Evolutionary conservation across 2,329 filamentous ascomycete genomes (phyloP).

Genomic region (Colletotrichum tofieldiae): DNA sequence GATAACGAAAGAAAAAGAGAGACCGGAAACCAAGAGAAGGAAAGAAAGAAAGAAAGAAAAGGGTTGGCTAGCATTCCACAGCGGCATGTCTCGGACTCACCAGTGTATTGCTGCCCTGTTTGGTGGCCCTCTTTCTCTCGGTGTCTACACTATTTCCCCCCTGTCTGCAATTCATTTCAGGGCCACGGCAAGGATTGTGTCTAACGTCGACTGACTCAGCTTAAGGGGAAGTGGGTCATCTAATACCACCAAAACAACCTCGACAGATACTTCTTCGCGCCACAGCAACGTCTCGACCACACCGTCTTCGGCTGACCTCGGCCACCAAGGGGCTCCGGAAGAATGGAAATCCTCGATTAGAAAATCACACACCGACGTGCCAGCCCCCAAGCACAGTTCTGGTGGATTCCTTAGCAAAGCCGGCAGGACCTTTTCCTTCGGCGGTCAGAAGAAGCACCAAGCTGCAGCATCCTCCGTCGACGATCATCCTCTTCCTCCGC

Average conservation of each 20-base stretch:
- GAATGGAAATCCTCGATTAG: slow-evolving; percentile 57
- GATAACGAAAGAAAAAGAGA: slow-evolving; percentile 1
- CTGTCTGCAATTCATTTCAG: slow-evolving; percentile 45
- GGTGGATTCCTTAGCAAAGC: slow-evolving; percentile 69
- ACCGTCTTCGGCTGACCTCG: slow-evolving; percentile 69
- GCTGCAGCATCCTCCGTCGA: slow-evolving; percentile 56
- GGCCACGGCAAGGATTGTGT: slow-evolving; percentile 45
- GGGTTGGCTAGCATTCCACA: slow-evolving; percentile 39
- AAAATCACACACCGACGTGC: slow-evolving; percentile 58
- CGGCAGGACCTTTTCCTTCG: slow-evolving; percentile 73
- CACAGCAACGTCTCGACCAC: slow-evolving; percentile 75
- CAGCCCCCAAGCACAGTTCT: slow-evolving; percentile 63
- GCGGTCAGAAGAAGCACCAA: slow-evolving; percentile 67
- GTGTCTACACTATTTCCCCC: slow-evolving; percentile 30
- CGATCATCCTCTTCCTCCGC: slow-evolving; percentile 54
- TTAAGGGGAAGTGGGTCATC: slow-evolving; percentile 72
- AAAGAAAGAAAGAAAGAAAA: neutral
- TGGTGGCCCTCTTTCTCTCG: slow-evolving; percentile 31
- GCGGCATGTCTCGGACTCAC: slow-evolving; percentile 42
- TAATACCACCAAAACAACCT: slow-evolving; percentile 73
- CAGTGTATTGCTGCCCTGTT: slow-evolving; percentile 31
- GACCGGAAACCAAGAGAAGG: neutral
- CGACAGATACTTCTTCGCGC: slow-evolving; percentile 73
- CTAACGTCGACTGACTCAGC: slow-evolving; percentile 56
- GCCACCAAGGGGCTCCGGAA: slow-evolving; percentile 54